A percentile compares a stretch with the other conserved stretches of the same genome.
Conservation (phyloP, 306 rosid species). For the Quercus alba region DNA sequence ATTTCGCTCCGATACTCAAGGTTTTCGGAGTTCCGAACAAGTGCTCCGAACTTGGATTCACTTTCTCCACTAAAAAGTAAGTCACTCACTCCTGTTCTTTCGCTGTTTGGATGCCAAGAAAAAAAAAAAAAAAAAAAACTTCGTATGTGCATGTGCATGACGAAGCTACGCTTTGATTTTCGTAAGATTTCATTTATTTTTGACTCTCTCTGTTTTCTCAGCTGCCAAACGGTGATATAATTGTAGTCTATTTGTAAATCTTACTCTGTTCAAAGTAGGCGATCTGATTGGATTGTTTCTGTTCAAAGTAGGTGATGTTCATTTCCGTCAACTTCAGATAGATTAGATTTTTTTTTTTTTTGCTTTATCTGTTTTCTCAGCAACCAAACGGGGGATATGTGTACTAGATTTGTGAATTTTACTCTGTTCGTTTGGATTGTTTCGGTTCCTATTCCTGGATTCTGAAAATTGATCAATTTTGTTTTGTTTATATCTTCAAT, state of each 20-base stretch:
- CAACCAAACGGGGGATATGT: neutral
- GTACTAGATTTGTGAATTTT: neutral
- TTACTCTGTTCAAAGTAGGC: neutral
- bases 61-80: conserved; percentile 32
- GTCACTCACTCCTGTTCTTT: neutral
- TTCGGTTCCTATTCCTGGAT: too few relatives aligned
- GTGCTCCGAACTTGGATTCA: conserved; percentile 9
- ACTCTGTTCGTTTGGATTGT: neutral
- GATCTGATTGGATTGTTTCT: too few relatives aligned
- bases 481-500: too few relatives aligned
- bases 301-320: neutral
- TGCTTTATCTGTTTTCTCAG: neutral
- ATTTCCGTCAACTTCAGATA: too few relatives aligned
- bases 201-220: neutral
- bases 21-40: neutral
- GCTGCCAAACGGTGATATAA: neutral
- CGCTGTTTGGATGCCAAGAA: conserved; percentile 11
- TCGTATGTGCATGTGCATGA: neutral
- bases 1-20: conserved; percentile 26
- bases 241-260: neutral
- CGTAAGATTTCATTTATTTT: neutral
- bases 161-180: neutral
- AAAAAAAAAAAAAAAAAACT: neutral
- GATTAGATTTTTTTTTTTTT: neutral
- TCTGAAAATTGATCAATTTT: too few relatives aligned